Evolutionary conservation across 176 grass and related monocot genomes (phyloP), one percentile per base, ranked within the genome.

Genomic region (Guadua angustifolia): DNA sequence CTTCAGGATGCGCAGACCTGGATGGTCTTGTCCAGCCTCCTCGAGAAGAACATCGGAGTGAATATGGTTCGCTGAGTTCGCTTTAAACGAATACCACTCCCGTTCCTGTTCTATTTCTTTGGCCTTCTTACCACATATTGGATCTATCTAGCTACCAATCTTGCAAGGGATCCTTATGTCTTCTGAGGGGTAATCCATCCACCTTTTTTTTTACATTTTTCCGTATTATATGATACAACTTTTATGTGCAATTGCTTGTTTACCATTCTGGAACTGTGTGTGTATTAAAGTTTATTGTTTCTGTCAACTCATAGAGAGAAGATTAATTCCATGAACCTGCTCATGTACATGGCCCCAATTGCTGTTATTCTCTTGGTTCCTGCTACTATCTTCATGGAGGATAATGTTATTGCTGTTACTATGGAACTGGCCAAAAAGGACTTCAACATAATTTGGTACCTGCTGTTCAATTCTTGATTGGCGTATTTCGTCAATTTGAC

Each of bases 321-420:
- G 79, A 91, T 95, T 86, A 93, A 95, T 82, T 93, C 94, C 81
- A 95, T 95, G 94, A 95, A 95, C 77, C 73, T 95, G 50, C 86
- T 95, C 53, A 68, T 95, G 62, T 95, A 95, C 86, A 95, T 95
- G 94, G 91, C 94, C 66, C 94, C 94, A 26, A 91, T 95, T 79
- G 91, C 91, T 74, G 94, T 92, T 22, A 60, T 88, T 84, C 39
- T 95, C 73, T 84, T 95, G 77, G 89, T 93, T 72, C 94, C 94
- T 75, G 89, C 89, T 52, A 91, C 94, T 61, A 80, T 93, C 74
- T 90, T 90, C 61, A 93, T 93, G 71, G 94, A 95, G 91, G 90
- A 90, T 33, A 86, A 90, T 58, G 94, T 91, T 73, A 61, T 95
- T 26, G 84, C 87, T 10, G 26, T 91, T 63, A 95, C 94, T 68